Percentiles rank a stretch among this genome's conserved stretches.
Conservation (phyloP, 1,284 basidiomycete genomes). For the Malassezia slooffiae region DNA sequence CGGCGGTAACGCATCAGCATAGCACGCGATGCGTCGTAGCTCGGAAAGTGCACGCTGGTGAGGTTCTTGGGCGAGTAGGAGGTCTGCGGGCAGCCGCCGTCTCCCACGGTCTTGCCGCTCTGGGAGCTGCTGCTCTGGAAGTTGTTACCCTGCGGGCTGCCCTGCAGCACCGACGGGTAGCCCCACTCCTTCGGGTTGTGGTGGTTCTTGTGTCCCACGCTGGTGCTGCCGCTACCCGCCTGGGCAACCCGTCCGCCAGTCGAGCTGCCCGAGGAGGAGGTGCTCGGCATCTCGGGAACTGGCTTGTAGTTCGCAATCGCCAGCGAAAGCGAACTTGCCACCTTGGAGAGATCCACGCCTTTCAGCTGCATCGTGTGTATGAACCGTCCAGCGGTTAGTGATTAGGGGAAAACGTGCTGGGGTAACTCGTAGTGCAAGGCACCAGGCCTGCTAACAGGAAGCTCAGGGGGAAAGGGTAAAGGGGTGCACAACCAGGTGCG, state of each 20-base stretch:
- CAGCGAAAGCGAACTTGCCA: constrained; percentile 36
- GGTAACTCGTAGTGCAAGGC: no score
- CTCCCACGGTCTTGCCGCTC: constrained; percentile 23
- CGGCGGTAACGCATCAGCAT: constrained; percentile 40
- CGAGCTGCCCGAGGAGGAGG: constrained; percentile 2
- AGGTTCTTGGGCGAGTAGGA: constrained; percentile 32
- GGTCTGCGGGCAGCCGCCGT: constrained; percentile 29
- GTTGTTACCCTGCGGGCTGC: neutral
- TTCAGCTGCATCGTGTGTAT: constrained; percentile 5
- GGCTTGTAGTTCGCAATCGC: constrained; percentile 46
- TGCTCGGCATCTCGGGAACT: constrained; percentile 28
- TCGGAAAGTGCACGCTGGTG: constrained; percentile 26
- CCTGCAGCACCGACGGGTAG: neutral
- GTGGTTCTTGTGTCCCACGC: neutral
- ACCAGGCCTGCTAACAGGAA: no score
- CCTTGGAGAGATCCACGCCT: constrained; percentile 7
- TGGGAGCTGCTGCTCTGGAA: neutral
- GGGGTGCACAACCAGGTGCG: no score
- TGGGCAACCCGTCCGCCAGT: constrained; percentile 1
- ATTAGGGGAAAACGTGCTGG: neutral
- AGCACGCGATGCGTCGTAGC: constrained; percentile 35
- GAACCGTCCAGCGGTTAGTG: no score
- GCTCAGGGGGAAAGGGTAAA: no score
- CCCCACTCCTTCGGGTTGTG: constrained; percentile 13
- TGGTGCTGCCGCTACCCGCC: neutral